Conservation (phyloP, 2,329 filamentous ascomycete species). For the Aspergillus costaricaensis region DNA sequence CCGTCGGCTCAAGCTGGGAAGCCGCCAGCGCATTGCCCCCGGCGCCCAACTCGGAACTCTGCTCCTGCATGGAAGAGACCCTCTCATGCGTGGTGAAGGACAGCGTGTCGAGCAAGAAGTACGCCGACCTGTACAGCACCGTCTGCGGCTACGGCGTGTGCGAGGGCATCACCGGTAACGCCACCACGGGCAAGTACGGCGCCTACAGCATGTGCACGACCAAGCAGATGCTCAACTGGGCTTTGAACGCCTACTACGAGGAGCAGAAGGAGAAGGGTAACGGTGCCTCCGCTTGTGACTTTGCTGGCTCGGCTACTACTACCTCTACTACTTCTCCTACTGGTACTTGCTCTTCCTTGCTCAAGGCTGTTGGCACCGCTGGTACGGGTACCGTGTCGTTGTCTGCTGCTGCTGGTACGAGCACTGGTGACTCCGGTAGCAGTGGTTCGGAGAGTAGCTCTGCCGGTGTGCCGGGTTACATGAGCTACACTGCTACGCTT, state of each 20-base stretch:
- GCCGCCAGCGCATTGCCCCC: constrained; percentile 71
- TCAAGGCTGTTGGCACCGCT: constrained; percentile 40
- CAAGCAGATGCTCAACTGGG: constrained; percentile 46
- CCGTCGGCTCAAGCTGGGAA: constrained; percentile 64
- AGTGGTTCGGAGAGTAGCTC: constrained; percentile 30
- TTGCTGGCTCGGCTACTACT: constrained; percentile 43
- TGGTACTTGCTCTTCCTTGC: constrained; percentile 37
- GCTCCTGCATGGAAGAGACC: constrained; percentile 77
- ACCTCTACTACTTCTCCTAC: constrained; percentile 34
- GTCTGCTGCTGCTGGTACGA: constrained; percentile 30
- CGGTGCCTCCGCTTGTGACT: constrained; percentile 43
- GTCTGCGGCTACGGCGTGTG: constrained; percentile 46
- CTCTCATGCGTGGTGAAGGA: constrained; percentile 68
- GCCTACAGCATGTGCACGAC: constrained; percentile 48
- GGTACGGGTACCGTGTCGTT: constrained; percentile 42
- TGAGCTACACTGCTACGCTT: constrained; percentile 28
- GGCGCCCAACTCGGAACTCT: constrained; percentile 73
- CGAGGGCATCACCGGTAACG: constrained; percentile 44
- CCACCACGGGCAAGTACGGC: constrained; percentile 44
- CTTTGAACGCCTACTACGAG: constrained; percentile 47
- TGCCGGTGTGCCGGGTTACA: constrained; percentile 24
- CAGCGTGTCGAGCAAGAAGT: constrained; percentile 58
- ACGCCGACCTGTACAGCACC: constrained; percentile 66
- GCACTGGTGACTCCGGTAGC: constrained; percentile 17
- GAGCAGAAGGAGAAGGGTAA: constrained; percentile 37